Evolutionary conservation across 2,329 filamentous ascomycete species (phyloP).

Genomic region (Xylaria sp.): DNA sequence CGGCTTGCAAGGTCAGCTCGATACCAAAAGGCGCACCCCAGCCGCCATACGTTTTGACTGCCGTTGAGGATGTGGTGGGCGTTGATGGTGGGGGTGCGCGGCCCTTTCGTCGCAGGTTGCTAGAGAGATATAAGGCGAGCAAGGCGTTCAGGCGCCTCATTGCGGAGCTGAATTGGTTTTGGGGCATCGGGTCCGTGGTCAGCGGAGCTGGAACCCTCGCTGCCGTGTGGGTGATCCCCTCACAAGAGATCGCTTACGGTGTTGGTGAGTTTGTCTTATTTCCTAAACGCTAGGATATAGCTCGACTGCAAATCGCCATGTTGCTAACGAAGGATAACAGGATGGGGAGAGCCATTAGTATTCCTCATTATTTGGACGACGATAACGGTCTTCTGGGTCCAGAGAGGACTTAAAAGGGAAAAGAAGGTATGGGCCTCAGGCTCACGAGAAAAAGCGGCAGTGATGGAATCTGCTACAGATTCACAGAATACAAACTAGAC

Average conservation of each 20-base stretch:
- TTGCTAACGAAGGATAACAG: conserved; percentile 32
- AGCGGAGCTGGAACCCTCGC: conserved; percentile 59
- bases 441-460: conserved; percentile 24
- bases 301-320: not conserved
- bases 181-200: conserved; percentile 63
- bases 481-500: conserved; percentile 26
- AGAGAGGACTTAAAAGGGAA: conserved; percentile 39
- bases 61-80: conserved; percentile 74
- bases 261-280: conserved; percentile 48
- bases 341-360: conserved; percentile 46
- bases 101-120: conserved; percentile 62
- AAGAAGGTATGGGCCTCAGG: conserved; percentile 42
- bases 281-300: not conserved
- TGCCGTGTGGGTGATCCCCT: conserved; percentile 59
- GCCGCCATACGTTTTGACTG: conserved; percentile 70
- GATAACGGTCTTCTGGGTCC: conserved; percentile 46
- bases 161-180: conserved; percentile 66
- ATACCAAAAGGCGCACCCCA: conserved; percentile 69
- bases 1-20: conserved; percentile 72
- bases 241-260: conserved; percentile 58
- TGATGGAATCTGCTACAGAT: conserved; percentile 29
- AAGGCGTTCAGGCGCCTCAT: conserved; percentile 65
- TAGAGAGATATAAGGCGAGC: conserved; percentile 64
- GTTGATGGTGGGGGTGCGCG: conserved; percentile 72
- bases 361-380: conserved; percentile 46